phyloP scores from a whole-genome alignment of 495 filamentous ascomycete genomes.

The Aspergillus nanangensis region DNA sequence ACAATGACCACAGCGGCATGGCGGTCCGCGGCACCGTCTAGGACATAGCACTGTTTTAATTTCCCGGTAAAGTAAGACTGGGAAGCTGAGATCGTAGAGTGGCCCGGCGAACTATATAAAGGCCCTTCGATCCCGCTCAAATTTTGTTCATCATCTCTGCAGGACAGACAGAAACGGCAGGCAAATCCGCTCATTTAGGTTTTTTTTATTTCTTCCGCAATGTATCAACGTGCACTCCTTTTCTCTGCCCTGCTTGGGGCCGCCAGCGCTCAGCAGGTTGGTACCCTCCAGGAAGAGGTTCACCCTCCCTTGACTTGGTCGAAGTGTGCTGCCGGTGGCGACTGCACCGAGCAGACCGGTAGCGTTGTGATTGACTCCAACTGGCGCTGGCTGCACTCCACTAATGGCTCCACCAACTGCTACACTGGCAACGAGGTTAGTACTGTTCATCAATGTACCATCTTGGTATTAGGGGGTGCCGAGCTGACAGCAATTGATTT shows the following conservation, averaged over 20 bases:
- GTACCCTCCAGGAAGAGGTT: conserved; percentile 50
- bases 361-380: conserved; percentile 63
- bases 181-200: conserved; percentile 2
- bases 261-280: conserved; percentile 49
- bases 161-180: conserved; percentile 24
- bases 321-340: conserved; percentile 46
- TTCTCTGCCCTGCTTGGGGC: conserved; percentile 27
- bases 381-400: conserved; percentile 58
- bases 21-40: conserved; percentile 21
- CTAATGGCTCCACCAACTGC: conserved; percentile 53
- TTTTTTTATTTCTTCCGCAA: conserved; percentile 14
- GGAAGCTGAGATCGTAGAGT: neutral
- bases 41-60: conserved; percentile 5
- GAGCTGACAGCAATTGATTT: neutral
- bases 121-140: neutral
- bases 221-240: conserved; percentile 32
- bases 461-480: neutral
- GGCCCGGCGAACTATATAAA: conserved; percentile 21
- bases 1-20: conserved; percentile 21
- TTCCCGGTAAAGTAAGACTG: neutral
- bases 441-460: too few species aligned
- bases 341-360: conserved; percentile 47
- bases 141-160: conserved; percentile 26
- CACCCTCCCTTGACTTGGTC: conserved; percentile 57
- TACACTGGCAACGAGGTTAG: conserved; percentile 52